A percentile compares a stretch with the other conserved stretches of the same genome.
These are phyloP conservation scores for Artemisia tridentata DNA, from an alignment of 129 eudicot genomes.

Conservation along the genomic window DNA sequence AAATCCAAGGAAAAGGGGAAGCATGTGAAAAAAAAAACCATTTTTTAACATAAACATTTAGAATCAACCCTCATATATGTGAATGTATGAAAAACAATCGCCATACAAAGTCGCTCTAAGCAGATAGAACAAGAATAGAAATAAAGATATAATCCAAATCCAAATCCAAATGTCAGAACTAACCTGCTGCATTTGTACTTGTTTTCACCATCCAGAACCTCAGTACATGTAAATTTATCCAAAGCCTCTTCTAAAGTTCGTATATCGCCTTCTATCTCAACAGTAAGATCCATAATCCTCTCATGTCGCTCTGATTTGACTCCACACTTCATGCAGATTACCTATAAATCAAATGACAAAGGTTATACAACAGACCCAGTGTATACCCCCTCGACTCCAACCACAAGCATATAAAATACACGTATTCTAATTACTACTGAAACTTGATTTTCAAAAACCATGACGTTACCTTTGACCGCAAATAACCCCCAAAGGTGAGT, in stretches of 20 bases:
- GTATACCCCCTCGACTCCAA: not conserved
- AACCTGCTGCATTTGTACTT: conserved; percentile 93
- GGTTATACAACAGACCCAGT: not conserved
- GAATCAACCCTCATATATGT: too few relatives aligned
- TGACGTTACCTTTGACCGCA: conserved; percentile 73
- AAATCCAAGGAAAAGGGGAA: too few relatives aligned
- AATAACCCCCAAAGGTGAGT: conserved; percentile 93
- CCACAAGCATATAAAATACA: not conserved
- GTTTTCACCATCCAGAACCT: conserved; percentile 85
- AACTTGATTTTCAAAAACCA: not conserved
- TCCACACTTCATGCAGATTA: conserved; percentile 77
- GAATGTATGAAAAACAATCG: not conserved
- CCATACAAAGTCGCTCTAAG: not conserved
- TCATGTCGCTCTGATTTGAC: conserved; percentile 78
- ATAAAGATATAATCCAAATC: not conserved
- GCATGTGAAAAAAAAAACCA: too few relatives aligned
- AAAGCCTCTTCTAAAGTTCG: conserved; percentile 78
- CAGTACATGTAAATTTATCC: conserved; percentile 63
- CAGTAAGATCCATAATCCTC: conserved; percentile 90
- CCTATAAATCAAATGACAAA: conserved; percentile 37
- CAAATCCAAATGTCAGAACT: conserved; percentile 13
- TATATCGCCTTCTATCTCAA: conserved; percentile 80
- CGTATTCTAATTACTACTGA: not conserved
- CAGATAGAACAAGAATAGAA: not conserved
- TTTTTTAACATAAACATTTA: too few relatives aligned